phyloP scores from a whole-genome alignment of 306 rosid genomes.

The Fagus sylvatica region DNA sequence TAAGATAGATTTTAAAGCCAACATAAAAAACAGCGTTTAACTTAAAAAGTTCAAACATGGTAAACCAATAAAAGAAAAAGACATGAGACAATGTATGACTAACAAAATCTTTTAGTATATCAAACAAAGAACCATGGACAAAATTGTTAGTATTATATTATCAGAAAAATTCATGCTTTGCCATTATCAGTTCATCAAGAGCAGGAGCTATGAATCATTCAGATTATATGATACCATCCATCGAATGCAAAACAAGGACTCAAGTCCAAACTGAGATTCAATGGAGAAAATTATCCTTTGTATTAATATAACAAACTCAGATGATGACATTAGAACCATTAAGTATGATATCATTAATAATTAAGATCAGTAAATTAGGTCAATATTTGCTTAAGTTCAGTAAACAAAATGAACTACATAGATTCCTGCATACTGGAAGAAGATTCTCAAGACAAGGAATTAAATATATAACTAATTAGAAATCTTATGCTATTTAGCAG shows the following conservation, averaged over 20 bases:
- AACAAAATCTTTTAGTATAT: background rate
- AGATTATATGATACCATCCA: background rate
- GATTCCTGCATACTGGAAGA: too few species aligned
- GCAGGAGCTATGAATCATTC: background rate
- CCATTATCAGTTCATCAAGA: background rate
- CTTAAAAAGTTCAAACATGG: background rate
- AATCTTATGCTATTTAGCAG: too few species aligned
- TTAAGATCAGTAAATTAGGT: too few species aligned
- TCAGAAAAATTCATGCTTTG: background rate
- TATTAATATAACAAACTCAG: too few species aligned
- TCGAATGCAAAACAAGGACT: background rate
- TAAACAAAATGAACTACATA: too few species aligned
- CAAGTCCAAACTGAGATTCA: background rate
- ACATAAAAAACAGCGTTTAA: background rate
- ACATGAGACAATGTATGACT: background rate
- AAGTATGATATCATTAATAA: background rate
- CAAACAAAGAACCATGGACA: background rate
- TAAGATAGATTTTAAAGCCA: constrained; percentile 16
- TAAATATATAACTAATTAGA: too few species aligned
- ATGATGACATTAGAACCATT: too few species aligned
- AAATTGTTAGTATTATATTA: background rate
- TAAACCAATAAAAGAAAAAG: background rate
- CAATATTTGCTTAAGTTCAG: too few species aligned
- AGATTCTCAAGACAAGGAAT: too few species aligned
- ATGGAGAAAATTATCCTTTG: background rate